Base-by-base conservation (phyloP, 441 rosid genomes). In the Corymbia calophylla region DNA sequence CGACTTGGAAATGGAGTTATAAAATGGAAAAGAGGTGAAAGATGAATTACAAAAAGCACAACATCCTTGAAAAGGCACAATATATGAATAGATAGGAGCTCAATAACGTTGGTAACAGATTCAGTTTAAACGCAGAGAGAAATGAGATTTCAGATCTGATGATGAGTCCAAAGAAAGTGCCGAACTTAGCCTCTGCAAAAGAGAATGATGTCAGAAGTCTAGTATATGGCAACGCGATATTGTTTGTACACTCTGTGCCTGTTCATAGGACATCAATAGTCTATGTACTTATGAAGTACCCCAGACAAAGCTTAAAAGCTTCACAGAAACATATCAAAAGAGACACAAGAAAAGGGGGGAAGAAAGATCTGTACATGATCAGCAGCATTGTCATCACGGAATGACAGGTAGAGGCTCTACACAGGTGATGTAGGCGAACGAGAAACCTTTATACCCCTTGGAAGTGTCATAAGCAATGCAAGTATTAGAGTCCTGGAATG, bases 381-480 rank as follows among this genome's bases (percentile, higher is more conserved):
- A 70, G 27, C 48, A 35, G 81, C 81, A 70, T 35, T 35, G 48
- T 35, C 81, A 70, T 35, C 81, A 70, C 5, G 19, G 81, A 70
- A 81, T 29, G 70, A 88, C 53, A 44, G 48, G 51, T 14, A 51
- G 13, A 49, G 53, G 47, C 60, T 51, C 93, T 95, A 97, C 49
- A 96, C 98, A 9, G 99, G 94, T 0, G 99, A 98, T 96, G 92
- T 94, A 97, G 89, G 97, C 88, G 94, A 96, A 98, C 77, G 98
- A 98, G 95, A 98, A 98, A 88, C 99, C 99, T 92, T 95, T 94
- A 94, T 97, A 98, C 84, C 99, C 99, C 89, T 98, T 96, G 91
- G 96, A 97, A 4, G 99, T 98, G 88, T 96, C 96, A 90, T 97
- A 98, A 0, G 99, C 99, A 8, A 98, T 96, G 94, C 99, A 93